Evolutionary conservation across 768 basidiomycete genomes (phyloP), one percentile per base, ranked within the genome.

Genomic region (Steccherinum ochraceum): DNA sequence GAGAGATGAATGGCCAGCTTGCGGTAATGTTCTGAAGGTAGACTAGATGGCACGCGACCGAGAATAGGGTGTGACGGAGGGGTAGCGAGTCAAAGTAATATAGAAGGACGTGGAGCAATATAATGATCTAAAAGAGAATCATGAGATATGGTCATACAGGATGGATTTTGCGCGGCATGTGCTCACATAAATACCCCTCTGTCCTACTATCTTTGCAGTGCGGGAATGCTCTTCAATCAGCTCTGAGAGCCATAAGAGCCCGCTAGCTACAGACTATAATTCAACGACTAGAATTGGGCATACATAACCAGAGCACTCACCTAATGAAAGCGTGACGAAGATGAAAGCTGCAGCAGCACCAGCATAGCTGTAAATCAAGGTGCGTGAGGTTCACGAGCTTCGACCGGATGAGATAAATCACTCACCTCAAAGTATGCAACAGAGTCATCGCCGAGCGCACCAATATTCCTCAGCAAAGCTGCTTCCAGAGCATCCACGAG

Each of bases 161-260:
- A 10, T n/a, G 2, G 27, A 3, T 46, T 13, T 47, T 43, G 12
- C 10, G 19, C n/a, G n/a, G n/a, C n/a, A n/a, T n/a, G 45, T 48
- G 75, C 91, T 57, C 64, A 94, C 94, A 69, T 91, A 93, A 54
- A 89, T 91, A n/a, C 82, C 79, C 56, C 89, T 72, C 66, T 91
- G 84, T 1, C 96, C 96, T 20, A 92, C 64, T 0, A 69, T 58
- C 70, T 97, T 99, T 12, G 96, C 89, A 50, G 78, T 62, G 43
- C 79, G 80, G 12, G 92, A 84, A 64, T 95, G 86, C 64, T 98
- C 95, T 67, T 98, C 95, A 55, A 98, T 97, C 25, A 97, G 67
- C 65, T 98, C 95, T 1, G 94, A 93, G 25, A 95, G 72, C 75
- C 95, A 97, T 49, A 98, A 71, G 42, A 98, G 73, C 5, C 94